Conservation (phyloP, 306 rosid genomes). For the Acmispon strigosus region DNA sequence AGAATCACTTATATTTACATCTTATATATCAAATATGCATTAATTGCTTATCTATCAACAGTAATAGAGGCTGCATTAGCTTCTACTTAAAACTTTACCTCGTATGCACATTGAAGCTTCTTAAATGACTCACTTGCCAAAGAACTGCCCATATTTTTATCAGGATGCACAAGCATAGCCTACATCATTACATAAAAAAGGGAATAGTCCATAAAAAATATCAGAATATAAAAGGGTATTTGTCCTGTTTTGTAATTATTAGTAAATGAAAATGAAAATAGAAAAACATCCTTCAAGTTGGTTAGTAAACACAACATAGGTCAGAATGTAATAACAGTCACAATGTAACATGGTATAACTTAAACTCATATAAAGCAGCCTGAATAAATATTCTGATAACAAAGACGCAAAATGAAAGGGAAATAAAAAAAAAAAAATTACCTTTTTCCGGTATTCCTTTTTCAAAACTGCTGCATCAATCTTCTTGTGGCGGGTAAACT, state of each 20-base stretch:
- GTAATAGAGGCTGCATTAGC: background rate
- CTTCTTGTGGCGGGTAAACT: conserved; percentile 66
- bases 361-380: background rate
- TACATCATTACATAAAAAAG: conserved; percentile 13
- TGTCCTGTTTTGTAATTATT: background rate
- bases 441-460: conserved; percentile 89
- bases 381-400: background rate
- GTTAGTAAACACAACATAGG: background rate
- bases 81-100: conserved; percentile 44
- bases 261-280: background rate
- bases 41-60: conserved; percentile 7
- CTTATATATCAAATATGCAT: conserved; percentile 3
- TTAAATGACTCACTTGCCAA: conserved; percentile 89
- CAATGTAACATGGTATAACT: background rate
- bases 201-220: background rate
- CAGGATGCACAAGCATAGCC: conserved; percentile 99
- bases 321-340: background rate
- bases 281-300: background rate
- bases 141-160: conserved; percentile 92
- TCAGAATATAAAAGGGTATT: background rate
- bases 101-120: conserved; percentile 92
- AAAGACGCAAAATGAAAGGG: background rate
- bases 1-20: background rate
- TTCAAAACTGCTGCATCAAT: conserved; percentile 61
- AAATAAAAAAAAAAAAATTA: conserved; percentile 8